A percentile compares a stretch with the other conserved stretches of the same genome.
Evolutionary conservation across 2,329 filamentous ascomycete species (phyloP).

Genomic region (Microsporum ferrugineum): DNA sequence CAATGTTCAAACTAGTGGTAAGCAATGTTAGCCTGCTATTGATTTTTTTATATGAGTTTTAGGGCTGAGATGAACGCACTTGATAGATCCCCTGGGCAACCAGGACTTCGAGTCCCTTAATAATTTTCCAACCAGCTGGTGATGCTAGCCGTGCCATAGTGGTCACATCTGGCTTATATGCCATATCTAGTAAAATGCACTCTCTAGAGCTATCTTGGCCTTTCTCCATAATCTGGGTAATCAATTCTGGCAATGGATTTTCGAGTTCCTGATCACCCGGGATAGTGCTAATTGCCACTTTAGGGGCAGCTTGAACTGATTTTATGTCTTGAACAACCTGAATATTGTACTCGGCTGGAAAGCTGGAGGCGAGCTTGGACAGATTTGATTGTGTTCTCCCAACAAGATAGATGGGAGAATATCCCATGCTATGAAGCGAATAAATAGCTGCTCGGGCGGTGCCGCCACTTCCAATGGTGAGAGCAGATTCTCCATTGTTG

Average conservation of each 20-base stretch:
- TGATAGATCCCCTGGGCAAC: slow-evolving; percentile 77
- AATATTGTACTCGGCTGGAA: slow-evolving; percentile 63
- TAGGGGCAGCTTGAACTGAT: slow-evolving; percentile 46
- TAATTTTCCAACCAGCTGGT: slow-evolving; percentile 65
- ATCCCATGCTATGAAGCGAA: slow-evolving; percentile 71
- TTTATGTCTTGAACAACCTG: slow-evolving; percentile 46
- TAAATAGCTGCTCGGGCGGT: slow-evolving; percentile 87
- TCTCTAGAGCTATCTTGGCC: slow-evolving; percentile 22
- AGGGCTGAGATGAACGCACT: slow-evolving; percentile 38
- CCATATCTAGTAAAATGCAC: slow-evolving; percentile 79
- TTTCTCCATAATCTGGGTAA: slow-evolving; percentile 43
- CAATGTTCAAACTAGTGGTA: not conserved
- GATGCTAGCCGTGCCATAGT: slow-evolving; percentile 73
- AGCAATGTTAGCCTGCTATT: not conserved
- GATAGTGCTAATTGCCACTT: slow-evolving; percentile 77
- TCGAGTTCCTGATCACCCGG: slow-evolving; percentile 82
- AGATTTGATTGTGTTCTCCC: slow-evolving; percentile 65
- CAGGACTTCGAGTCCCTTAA: slow-evolving; percentile 80
- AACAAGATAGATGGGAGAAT: slow-evolving; percentile 74
- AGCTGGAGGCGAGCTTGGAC: slow-evolving; percentile 54
- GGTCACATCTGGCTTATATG: slow-evolving; percentile 80
- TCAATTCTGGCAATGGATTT: slow-evolving; percentile 51
- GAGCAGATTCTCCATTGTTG: slow-evolving; percentile 38
- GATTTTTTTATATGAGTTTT: not conserved
- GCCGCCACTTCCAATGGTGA: slow-evolving; percentile 84